Conservation (phyloP, 192 early-diverging fungal species). For the Gaertneriomyces sp. region DNA sequence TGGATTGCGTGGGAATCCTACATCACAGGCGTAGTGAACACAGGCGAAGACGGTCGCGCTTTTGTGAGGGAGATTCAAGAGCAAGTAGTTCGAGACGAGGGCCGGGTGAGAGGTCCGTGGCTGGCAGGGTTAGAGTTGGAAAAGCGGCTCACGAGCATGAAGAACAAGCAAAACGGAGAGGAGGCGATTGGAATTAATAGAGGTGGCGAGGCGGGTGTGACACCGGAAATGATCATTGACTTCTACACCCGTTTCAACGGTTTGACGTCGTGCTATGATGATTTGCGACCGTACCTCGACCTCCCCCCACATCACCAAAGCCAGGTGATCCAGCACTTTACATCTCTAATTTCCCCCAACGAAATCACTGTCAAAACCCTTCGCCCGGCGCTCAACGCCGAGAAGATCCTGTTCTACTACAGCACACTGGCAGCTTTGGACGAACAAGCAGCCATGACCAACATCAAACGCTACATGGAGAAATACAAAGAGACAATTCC, state of each 20-base stretch:
- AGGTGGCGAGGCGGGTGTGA: too few relatives aligned
- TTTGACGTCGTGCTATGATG: constrained; percentile 71
- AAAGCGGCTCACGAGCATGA: neutral
- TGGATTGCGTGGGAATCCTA: too few relatives aligned
- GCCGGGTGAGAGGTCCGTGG: constrained; percentile 65
- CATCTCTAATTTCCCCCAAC: too few relatives aligned
- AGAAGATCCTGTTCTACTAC: constrained; percentile 14
- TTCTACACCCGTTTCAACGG: constrained; percentile 66
- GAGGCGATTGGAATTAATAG: too few relatives aligned
- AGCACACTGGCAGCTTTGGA: neutral
- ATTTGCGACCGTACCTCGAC: constrained; percentile 58
- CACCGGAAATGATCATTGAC: constrained; percentile 34
- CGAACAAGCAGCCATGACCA: neutral
- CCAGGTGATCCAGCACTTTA: too few relatives aligned
- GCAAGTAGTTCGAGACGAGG: constrained; percentile 33
- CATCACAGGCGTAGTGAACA: too few relatives aligned
- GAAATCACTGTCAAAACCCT: neutral
- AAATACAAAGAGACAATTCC: constrained; percentile 29
- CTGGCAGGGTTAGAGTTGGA: constrained; percentile 66
- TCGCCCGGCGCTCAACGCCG: constrained; percentile 4
- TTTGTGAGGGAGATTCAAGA: constrained; percentile 39
- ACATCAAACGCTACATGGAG: neutral
- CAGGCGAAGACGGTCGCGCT: too few relatives aligned
- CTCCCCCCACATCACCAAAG: neutral
- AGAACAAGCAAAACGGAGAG: too few relatives aligned